Evolutionary conservation across 345 rosid genomes (phyloP).

Genomic region (Alliaria petiolata): DNA sequence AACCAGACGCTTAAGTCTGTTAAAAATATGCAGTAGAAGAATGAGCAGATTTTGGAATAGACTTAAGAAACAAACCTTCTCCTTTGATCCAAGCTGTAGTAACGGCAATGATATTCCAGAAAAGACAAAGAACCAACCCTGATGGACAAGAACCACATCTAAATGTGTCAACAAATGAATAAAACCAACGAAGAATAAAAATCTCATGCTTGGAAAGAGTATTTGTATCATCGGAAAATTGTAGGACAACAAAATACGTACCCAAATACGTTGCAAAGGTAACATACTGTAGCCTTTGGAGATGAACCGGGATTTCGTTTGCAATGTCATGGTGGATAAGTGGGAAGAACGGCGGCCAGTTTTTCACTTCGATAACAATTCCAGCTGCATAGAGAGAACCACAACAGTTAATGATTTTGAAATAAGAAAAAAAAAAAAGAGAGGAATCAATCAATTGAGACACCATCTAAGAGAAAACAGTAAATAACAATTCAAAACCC

Average conservation of each 20-base stretch:
- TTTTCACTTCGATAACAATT: constrained; percentile 67
- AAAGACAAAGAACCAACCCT: constrained; percentile 80
- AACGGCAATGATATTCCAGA: constrained; percentile 83
- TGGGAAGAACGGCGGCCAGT: constrained; percentile 87
- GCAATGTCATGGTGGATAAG: constrained; percentile 85
- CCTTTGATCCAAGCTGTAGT: constrained; percentile 88
- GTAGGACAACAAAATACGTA: constrained; percentile 17
- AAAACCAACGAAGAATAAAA: not conserved
- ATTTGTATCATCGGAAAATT: not conserved
- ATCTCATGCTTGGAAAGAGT: not conserved
- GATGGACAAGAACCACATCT: constrained; percentile 25
- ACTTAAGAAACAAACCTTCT: constrained; percentile 45
- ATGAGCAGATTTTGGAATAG: not conserved
- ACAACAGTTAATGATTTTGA: not conserved
- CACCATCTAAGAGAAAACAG: not conserved
- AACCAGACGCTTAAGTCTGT: not conserved
- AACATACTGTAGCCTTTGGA: constrained; percentile 71
- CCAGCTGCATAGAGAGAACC: constrained; percentile 51
- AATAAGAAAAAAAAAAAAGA: not conserved
- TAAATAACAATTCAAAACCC: not conserved
- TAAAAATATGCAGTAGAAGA: not conserved
- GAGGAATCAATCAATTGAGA: not conserved
- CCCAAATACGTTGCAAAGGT: constrained; percentile 74
- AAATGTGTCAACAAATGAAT: not conserved
- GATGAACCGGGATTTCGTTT: constrained; percentile 79